Evolutionary conservation across 352 stramenopile genomes (phyloP).

Genomic region (Pythium plurisporium): DNA sequence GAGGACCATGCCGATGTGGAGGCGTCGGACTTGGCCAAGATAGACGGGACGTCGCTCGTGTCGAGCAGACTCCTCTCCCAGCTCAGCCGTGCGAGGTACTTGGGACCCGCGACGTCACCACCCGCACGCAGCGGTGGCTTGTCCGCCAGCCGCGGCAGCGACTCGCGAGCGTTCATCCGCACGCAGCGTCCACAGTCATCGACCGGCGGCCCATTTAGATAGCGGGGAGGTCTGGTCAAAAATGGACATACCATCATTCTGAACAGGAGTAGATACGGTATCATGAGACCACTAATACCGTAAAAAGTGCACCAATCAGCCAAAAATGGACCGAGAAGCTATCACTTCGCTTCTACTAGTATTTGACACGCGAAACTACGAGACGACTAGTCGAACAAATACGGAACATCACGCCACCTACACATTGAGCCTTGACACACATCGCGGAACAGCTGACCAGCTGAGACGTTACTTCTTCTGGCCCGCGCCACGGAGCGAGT

Average conservation of each 20-base stretch:
- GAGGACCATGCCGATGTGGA: neutral
- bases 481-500: constrained; percentile 1
- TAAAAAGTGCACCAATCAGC: neutral
- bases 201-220: neutral
- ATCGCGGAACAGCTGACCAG: no score
- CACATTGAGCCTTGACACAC: no score
- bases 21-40: no score
- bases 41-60: neutral
- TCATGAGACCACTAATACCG: neutral
- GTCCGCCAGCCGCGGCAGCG: constrained; percentile 6
- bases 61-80: constrained; percentile 56
- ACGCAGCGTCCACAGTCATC: neutral
- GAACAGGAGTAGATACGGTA: neutral
- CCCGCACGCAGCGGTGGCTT: neutral
- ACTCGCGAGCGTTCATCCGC: constrained; percentile 12
- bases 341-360: no score
- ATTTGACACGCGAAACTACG: no score
- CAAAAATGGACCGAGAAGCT: no score
- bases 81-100: constrained; percentile 48
- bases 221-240: no score
- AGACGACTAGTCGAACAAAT: no score
- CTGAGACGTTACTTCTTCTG: no score
- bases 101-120: constrained; percentile 4
- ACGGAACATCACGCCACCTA: no score
- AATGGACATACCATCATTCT: constrained; percentile 7